Evolutionary conservation across 2,329 filamentous ascomycete genomes (phyloP), one percentile per base, ranked within the genome.

Genomic region (Talaromyces marneffei): DNA sequence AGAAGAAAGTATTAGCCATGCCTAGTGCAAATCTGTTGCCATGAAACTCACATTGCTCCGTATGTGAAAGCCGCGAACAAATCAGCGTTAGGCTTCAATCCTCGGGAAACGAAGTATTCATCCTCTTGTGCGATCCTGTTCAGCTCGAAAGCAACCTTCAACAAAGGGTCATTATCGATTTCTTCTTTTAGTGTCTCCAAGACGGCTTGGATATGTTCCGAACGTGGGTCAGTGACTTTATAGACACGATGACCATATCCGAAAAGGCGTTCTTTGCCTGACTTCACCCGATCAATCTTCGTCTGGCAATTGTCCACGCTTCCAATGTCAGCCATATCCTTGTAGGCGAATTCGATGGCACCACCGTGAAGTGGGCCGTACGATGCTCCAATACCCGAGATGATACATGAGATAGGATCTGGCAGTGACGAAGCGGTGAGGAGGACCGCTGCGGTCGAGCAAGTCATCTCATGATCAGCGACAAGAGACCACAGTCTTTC

Each of bases 221-320:
- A 35, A 4, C 57, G 31, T 4, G 57, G 57, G 16, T 59, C 57
- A 8, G 14, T 23, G 3, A 31, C 23, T 10, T 40, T 39, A 35
- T 53, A 53, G 33, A 59, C 29, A n/a, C 57, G 57, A 40, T 59
- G 53, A 14, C 59, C 53, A 18, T 55, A 61, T 7, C 56, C 56
- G 16, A 35, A 58, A 1, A 58, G 56, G 2, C 40, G 40, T 37
- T 39, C 27, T n/a, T 58, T 37, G 16, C 29, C 23, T 1, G 42
- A 31, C 31, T 58, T 58, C 12, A 58, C 56, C n/a, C 27, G 6
- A 3, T 37, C 56, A 33, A 58, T 58, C 12, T 35, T n/a, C 9
- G 27, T 3, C 8, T 20, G 40, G 3, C 10, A n/a, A 10, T 58
- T 58, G 4, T 12, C 56, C 12, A 35, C 27, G 12, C 10, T 23